phyloP scores from a whole-genome alignment of 169 alveolate genomes.

The Eimeria maxima region DNA sequence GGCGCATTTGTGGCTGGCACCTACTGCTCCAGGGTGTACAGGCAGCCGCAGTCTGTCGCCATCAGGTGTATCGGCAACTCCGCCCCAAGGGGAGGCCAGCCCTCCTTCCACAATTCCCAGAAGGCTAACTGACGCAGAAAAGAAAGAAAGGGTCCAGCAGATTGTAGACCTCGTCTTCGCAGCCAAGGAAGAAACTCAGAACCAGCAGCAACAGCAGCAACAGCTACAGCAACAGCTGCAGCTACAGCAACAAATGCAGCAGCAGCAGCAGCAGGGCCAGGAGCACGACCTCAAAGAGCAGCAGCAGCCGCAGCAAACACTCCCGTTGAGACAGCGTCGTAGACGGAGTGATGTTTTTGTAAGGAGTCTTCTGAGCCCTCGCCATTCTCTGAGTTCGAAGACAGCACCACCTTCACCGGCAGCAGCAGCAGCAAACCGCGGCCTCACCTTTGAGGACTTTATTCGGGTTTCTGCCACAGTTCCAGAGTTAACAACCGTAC shows the following conservation, averaged over 20 bases:
- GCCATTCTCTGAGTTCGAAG: not conserved
- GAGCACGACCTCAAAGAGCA: not conserved
- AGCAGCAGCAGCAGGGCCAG: not conserved
- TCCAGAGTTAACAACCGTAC: conserved; percentile 28
- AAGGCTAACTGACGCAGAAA: not conserved
- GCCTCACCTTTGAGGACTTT: conserved; percentile 30
- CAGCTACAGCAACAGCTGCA: too few relatives aligned
- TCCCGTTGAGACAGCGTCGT: not conserved
- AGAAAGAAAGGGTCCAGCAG: not conserved
- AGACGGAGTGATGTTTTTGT: not conserved
- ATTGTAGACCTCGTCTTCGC: conserved; percentile 34
- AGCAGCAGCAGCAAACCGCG: not conserved
- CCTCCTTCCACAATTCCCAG: too few relatives aligned
- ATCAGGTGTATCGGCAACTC: too few relatives aligned
- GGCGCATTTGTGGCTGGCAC: conserved; percentile 2
- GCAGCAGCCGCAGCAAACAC: not conserved
- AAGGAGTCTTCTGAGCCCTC: not conserved
- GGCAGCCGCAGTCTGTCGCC: not conserved
- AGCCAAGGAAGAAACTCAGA: not conserved
- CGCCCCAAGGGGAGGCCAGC: too few relatives aligned
- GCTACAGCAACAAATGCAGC: not conserved
- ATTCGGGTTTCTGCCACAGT: not conserved
- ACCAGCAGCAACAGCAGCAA: conserved; percentile 5
- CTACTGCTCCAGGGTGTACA: conserved; percentile 2
- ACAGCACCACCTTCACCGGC: conserved; percentile 19